Conservation (phyloP, 345 rosid species). For the Excoecaria cochinchinensis region DNA sequence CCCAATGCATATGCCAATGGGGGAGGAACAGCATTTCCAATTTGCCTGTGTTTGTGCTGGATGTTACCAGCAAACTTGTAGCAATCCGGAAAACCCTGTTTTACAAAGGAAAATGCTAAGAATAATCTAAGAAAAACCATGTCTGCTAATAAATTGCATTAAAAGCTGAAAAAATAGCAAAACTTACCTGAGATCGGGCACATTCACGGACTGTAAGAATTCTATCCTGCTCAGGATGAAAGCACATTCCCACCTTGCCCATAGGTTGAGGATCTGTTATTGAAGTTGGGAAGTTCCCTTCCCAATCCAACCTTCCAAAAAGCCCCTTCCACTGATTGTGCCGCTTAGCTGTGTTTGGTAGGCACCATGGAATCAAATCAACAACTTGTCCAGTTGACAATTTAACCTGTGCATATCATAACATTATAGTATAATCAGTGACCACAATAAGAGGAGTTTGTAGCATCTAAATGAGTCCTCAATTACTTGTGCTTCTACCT, state of each 20-base stretch:
- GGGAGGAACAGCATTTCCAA: constrained; percentile 95
- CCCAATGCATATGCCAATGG: constrained; percentile 81
- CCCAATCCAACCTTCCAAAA: constrained; percentile 86
- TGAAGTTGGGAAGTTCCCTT: constrained; percentile 91
- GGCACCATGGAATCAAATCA: constrained; percentile 73
- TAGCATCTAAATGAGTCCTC: not conserved
- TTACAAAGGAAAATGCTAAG: not conserved
- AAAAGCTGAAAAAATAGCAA: not conserved
- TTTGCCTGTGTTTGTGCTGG: constrained; percentile 69
- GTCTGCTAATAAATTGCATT: not conserved
- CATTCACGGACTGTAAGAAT: constrained; percentile 86
- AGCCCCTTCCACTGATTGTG: constrained; percentile 94
- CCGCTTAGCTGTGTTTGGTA: constrained; percentile 70
- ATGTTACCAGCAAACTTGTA: constrained; percentile 62
- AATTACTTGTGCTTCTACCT: constrained; percentile 38
- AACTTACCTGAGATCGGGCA: constrained; percentile 77
- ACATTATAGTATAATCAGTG: not conserved
- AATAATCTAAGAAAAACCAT: not conserved
- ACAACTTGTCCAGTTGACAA: constrained; percentile 63
- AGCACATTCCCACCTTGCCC: constrained; percentile 97
- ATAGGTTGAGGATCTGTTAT: constrained; percentile 87
- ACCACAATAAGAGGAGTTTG: not conserved
- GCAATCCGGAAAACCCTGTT: constrained; percentile 86
- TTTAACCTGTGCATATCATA: constrained; percentile 41
- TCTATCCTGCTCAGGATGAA: constrained; percentile 88